Percentiles rank a stretch among this genome's conserved stretches.
phyloP scores from a whole-genome alignment of 305 asterid genomes.

The Stenogyne calaminthoides region DNA sequence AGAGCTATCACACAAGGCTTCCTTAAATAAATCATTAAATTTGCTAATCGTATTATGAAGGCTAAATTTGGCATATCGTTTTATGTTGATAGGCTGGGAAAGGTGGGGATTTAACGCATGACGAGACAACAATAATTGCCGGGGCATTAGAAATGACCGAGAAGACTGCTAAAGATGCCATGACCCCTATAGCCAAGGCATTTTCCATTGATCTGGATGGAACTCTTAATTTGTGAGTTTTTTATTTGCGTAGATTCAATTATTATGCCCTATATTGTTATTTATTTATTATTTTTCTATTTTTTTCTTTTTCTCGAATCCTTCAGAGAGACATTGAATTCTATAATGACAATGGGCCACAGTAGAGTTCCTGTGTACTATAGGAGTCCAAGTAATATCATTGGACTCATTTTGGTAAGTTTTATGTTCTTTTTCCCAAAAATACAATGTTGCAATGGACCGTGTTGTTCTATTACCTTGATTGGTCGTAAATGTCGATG shows the following conservation, averaged over 20 bases:
- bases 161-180: conserved; percentile 96
- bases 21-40: background rate
- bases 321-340: conserved; percentile 86
- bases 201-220: conserved; percentile 92
- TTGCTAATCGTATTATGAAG: background rate
- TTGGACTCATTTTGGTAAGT: conserved; percentile 90
- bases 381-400: conserved; percentile 70
- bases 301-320: conserved; percentile 16
- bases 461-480: conserved; percentile 5
- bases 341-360: conserved; percentile 95
- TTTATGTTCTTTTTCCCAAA: conserved; percentile 9
- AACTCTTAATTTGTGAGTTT: conserved; percentile 85
- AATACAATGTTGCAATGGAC: conserved; percentile 13
- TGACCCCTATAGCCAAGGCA: conserved; percentile 97
- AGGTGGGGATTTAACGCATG: conserved; percentile 99
- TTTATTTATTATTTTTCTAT: conserved; percentile 8
- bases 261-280: background rate
- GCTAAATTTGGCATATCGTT: conserved; percentile 24
- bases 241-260: conserved; percentile 24
- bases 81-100: conserved; percentile 76
- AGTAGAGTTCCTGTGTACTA: conserved; percentile 93
- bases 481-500: background rate
- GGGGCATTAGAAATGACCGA: conserved; percentile 93
- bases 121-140: conserved; percentile 95
- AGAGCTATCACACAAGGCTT: background rate